A percentile compares a stretch with the other conserved stretches of the same genome.
phyloP scores from a whole-genome alignment of 768 basidiomycete genomes.

The Tubosaeta brunneosetosa region DNA sequence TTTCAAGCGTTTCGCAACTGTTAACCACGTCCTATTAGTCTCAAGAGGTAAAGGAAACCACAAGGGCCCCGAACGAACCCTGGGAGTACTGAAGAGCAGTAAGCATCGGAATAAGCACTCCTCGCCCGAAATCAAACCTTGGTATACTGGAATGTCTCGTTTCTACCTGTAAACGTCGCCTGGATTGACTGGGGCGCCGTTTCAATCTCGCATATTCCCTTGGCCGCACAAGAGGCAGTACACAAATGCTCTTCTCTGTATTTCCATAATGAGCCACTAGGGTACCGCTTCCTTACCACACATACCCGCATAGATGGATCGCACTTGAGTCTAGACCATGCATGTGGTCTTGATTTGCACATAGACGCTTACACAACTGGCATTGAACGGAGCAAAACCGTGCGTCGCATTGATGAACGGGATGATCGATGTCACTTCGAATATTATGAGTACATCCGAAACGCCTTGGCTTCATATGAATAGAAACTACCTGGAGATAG shows the following conservation, averaged over 20 bases:
- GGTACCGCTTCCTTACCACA: neutral
- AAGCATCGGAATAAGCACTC: neutral
- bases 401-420: slow-evolving; percentile 46
- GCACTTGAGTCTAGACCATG: too few relatives aligned
- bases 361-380: slow-evolving; percentile 54
- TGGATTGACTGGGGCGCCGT: slow-evolving; percentile 45
- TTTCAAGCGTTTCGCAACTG: slow-evolving; percentile 47
- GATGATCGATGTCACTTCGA: slow-evolving; percentile 43
- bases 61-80: slow-evolving; percentile 29
- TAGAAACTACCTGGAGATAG: slow-evolving; percentile 35
- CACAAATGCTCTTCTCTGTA: slow-evolving; percentile 56
- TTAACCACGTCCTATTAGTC: neutral
- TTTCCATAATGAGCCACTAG: neutral
- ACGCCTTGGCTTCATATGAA: neutral
- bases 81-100: slow-evolving; percentile 43
- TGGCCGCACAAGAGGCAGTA: slow-evolving; percentile 35
- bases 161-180: slow-evolving; percentile 55
- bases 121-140: slow-evolving; percentile 39
- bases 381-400: slow-evolving; percentile 51
- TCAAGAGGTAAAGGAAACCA: neutral
- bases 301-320: neutral
- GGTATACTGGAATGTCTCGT: slow-evolving; percentile 61
- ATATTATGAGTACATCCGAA: neutral
- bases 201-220: slow-evolving; percentile 41
- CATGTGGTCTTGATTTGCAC: slow-evolving; percentile 24